Base-by-base conservation (phyloP, 2,329 filamentous ascomycete genomes). In the Alternaria rosae region DNA sequence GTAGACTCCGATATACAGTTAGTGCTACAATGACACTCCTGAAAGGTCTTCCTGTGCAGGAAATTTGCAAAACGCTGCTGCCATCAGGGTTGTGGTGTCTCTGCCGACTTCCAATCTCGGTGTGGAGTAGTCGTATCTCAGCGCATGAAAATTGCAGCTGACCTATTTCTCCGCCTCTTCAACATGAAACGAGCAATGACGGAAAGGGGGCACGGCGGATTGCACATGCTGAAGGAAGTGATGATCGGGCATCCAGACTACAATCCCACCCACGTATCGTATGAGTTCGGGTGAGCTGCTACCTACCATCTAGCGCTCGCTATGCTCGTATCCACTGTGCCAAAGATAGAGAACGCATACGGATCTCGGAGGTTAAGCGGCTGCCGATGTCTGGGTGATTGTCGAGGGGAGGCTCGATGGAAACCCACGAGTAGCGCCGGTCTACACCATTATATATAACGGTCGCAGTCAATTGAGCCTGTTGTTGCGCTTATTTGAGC, bases 401-500 rank as follows among this genome's bases (percentile, higher is more conserved):
- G 28, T 47, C n/a, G 13, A 30, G 13, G 3, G 12, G 41, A 38
- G 9, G n/a, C n/a, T n/a, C n/a, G n/a, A n/a, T n/a, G n/a, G n/a
- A 30, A 2, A 15, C 11, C 8, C n/a, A 8, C 1, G 2, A 2
- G 10, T 0, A 11, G 25, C 2, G 3, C 1, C 5, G 2, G 9
- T 35, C 6, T 4, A 15, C 4, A 21, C 11, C 26, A 32, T 41
- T 38, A n/a, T 41, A 35, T 13, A 20, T 23, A 17, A 2, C 6
- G 20, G 13, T 20, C 44, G 1, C 9, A 1, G 1, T 17, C n/a
- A 32, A 30, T 30, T 26, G 5, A 45, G 20, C 12, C 12, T 9
- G 28, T 17, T 52, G 38, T 13, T 58, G 48, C 53, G 56, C 50
- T 30, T 6, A 23, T 38, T 54, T 21, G 48, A 47, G 56, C 38